Percentiles rank a stretch among this genome's conserved stretches.
phyloP scores from a whole-genome alignment of 1,284 basidiomycete genomes.

The Pascua guehoae region DNA sequence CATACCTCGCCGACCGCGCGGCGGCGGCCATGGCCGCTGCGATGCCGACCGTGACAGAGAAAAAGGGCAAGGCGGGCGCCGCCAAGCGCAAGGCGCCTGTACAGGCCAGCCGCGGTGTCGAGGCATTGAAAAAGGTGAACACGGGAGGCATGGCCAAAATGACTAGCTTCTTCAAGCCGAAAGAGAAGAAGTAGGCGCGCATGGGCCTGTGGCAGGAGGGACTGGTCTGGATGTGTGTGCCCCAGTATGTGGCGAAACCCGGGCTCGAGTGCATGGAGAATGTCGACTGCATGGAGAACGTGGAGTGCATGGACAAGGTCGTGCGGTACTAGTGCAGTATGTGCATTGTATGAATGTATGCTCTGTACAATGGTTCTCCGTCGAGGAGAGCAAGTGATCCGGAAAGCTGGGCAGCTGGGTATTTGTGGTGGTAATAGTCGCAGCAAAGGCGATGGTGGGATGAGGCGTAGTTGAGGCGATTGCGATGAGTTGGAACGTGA shows the following conservation, averaged over 20 bases:
- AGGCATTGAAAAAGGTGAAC: conserved; percentile 45
- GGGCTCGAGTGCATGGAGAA: not conserved
- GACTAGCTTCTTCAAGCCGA: conserved; percentile 47
- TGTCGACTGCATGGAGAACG: not conserved
- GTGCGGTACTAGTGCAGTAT: no score
- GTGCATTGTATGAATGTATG: not conserved
- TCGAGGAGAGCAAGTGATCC: not conserved
- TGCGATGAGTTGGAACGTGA: no score
- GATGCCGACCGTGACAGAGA: conserved; percentile 16
- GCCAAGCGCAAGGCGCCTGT: conserved; percentile 30
- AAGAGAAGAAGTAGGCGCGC: conserved; percentile 16
- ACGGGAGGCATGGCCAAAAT: conserved; percentile 43
- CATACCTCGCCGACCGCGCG: conserved; percentile 29
- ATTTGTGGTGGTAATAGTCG: no score
- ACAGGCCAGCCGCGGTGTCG: conserved; percentile 33
- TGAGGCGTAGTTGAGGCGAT: no score
- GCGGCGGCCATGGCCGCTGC: conserved; percentile 34
- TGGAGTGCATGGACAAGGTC: not conserved
- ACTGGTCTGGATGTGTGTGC: not conserved
- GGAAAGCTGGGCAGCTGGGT: no score
- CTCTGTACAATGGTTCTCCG: no score
- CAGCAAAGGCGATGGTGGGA: no score
- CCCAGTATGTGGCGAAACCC: not conserved
- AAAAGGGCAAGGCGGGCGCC: conserved; percentile 19
- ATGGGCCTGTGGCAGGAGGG: conserved; percentile 2